Conservation (phyloP, 2,329 filamentous ascomycete genomes). For the Aspergillus felis region DNA sequence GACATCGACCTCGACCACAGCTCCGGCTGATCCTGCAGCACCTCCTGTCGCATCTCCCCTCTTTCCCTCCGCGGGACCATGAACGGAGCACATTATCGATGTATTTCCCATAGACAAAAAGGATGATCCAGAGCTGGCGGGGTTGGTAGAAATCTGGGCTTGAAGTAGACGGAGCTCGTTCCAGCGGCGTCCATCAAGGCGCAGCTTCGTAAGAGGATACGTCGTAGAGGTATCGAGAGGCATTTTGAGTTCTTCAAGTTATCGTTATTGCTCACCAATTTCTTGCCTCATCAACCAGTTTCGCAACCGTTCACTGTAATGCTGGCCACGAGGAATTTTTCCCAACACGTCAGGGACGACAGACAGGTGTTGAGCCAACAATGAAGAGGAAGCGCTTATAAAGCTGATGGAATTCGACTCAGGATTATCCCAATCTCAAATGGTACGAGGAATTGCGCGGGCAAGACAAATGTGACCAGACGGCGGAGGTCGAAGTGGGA, state of each 20-base stretch:
- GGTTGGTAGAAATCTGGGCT: conserved; percentile 87
- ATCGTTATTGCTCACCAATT: neutral
- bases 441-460: neutral
- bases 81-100: conserved; percentile 89
- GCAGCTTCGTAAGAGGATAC: conserved; percentile 79
- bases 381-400: neutral
- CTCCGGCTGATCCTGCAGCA: conserved; percentile 48
- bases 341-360: neutral
- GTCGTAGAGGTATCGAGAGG: conserved; percentile 91
- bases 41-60: conserved; percentile 46
- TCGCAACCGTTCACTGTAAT: neutral
- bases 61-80: conserved; percentile 72
- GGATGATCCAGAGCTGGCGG: conserved; percentile 85
- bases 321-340: neutral
- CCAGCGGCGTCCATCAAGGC: conserved; percentile 84
- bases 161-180: conserved; percentile 89
- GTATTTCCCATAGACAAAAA: conserved; percentile 98
- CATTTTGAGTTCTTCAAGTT: conserved; percentile 51
- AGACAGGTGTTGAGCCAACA: neutral
- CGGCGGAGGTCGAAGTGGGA: neutral
- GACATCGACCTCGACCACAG: conserved; percentile 74
- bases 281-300: neutral
- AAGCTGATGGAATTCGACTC: neutral
- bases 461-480: neutral
- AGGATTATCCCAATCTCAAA: neutral